Base-by-base conservation (phyloP, 306 rosid genomes). In the Prunus fruticosa region DNA sequence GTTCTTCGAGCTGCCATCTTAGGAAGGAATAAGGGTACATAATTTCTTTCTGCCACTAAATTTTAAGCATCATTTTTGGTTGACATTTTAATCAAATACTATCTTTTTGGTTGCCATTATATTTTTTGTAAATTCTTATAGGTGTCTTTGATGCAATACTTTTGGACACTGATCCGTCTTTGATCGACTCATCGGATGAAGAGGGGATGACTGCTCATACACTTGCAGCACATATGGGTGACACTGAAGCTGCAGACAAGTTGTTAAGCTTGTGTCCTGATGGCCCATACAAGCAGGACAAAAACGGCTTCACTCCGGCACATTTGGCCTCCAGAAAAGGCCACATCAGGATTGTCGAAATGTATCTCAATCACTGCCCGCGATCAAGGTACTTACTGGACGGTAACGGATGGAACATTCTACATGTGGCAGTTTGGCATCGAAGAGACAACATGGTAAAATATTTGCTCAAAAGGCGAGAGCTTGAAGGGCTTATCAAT, bases 391-490 rank as follows among this genome's bases (percentile, higher is more conserved):
- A 25, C 13, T 18, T 53, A 6, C 56, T 51, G 11, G 71, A 54
- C 2, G 3, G 49, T 3, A 46, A 22, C 2, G 56, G 67, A 18
- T 80, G 71, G 7, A 79, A 79, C 12, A 56, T 83, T 56, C 75
- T 83, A 49, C 86, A 83, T 11, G 73, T 79, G 2, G 86, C 80
- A 10, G 83, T 77, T 0, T 18, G 65, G 19, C 25, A 23, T 23
- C 75, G 81, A 32, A 23, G 16, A 22, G 13, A 16, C 16, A 2
- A 64, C 4, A 30, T 78, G 30, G 74, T 70, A 1, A 16, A 41
- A 10, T 47, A 16, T 52, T 12, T 76, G 13, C 19, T 79, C 5
- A 63, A 11, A 28, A 49, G 41, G 0, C 25, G 3, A 1, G 64
- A 65, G 1, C 11, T 73, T 22, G n/a, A 61, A 14, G 25, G 14